Base-by-base conservation (phyloP, 371 early-diverging fungal species). In the Basidiobolus meristosporus region DNA sequence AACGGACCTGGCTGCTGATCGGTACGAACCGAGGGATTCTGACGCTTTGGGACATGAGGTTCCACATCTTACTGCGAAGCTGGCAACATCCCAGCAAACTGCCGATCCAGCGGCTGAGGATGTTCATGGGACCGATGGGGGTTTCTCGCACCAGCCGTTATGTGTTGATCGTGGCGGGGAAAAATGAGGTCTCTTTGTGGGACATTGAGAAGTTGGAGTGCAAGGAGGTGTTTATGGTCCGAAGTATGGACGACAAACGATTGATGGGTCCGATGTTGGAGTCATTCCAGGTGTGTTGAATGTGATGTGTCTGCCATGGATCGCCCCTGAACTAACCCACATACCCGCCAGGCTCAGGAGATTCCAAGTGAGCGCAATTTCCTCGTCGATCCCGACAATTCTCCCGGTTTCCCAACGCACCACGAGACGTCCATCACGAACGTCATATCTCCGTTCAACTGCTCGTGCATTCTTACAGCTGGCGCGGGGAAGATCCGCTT, bases 131-230 rank as follows among this genome's bases (percentile, higher is more conserved):
- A 30, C 64, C 70, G 6, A 62, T 63, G 17, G n/a, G n/a, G n/a
- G n/a, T n/a, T n/a, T n/a, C n/a, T n/a, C 50, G 60, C 0, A 60
- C 50, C 4, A 48, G 57, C 12, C 57, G 54, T 5, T 56, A 59
- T 16, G 66, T 77, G 11, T 59, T 77, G 14, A 73, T 77, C 39
- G 68, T 73, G 14, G 67, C 78, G 0, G 77, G 74, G 0, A 62
- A 67, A n/a, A 78, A 82, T 35, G 90, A 92, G 40, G 63, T 91
- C 1, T 79, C 88, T 2, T 56, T 82, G 1, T 88, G 91, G 83
- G 76, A 85, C 47, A 60, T 92, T 40, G 74, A 77, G 15, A 53
- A 59, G 7, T 53, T 67, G 12, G 64, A 68, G 35, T 89, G 90
- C 54, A 50, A 64, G 9, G 70, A 84, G 47, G 76, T 83, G 10